Conservation (phyloP, 2,329 filamentous ascomycete species). For the Cladosporium velox region DNA sequence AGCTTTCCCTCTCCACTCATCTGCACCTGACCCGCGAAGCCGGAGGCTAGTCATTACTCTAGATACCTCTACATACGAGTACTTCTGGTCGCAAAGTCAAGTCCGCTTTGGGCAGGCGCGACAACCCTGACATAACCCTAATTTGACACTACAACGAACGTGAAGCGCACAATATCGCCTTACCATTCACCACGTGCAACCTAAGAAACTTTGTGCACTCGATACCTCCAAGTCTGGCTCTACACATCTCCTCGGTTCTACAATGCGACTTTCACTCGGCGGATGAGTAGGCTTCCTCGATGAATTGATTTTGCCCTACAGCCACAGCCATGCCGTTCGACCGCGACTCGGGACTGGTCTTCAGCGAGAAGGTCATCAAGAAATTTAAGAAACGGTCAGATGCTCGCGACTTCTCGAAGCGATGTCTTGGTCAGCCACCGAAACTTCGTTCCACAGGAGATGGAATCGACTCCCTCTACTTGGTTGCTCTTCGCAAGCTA, state of each 20-base stretch:
- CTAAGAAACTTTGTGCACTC: neutral
- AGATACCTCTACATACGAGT: neutral
- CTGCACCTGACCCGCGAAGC: constrained; percentile 6
- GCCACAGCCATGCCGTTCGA: constrained; percentile 10
- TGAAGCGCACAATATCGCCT: neutral
- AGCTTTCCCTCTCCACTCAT: constrained; percentile 3
- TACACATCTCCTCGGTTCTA: neutral
- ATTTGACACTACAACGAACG: neutral
- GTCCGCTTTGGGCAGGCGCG: neutral
- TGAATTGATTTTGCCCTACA: neutral
- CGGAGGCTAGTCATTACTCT: neutral
- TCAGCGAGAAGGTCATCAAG: constrained; percentile 22
- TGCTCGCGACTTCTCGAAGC: neutral
- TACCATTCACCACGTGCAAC: neutral
- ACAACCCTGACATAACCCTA: neutral
- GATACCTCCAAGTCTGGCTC: neutral
- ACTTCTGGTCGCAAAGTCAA: neutral
- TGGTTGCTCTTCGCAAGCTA: constrained; percentile 23
- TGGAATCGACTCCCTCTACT: constrained; percentile 20
- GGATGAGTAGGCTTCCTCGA: neutral
- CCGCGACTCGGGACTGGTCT: constrained; percentile 26
- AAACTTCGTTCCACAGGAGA: neutral
- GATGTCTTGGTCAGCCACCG: neutral
- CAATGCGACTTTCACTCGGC: neutral
- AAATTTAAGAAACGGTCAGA: neutral